Percentiles rank a stretch among this genome's conserved stretches.
Evolutionary conservation across 164 flowering plant species (phyloP).

Genomic region (Vitis amurensis): DNA sequence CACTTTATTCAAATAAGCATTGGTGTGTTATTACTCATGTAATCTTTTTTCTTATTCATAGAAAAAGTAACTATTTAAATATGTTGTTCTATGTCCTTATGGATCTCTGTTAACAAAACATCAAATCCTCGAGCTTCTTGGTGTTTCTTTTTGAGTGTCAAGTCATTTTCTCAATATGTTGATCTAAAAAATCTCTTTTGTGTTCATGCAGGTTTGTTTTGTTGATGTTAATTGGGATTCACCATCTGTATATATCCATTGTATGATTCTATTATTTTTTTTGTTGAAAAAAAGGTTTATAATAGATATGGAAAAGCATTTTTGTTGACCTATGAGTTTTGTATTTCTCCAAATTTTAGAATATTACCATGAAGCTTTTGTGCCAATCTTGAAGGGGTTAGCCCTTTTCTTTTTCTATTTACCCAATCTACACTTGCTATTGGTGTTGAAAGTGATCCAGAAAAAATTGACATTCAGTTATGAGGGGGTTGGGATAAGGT

Average conservation of each 20-base stretch:
- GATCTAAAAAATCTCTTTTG: conserved; percentile 67
- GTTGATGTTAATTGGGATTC: conserved; percentile 52
- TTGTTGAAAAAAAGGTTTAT: not conserved
- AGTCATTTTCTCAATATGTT: not conserved
- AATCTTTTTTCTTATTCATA: not conserved
- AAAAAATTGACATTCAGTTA: no score
- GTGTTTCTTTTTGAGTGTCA: not conserved
- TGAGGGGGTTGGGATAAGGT: no score
- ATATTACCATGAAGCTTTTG: not conserved
- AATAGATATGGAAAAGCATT: conserved; percentile 14
- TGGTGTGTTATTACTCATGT: no score
- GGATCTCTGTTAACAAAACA: conserved; percentile 7
- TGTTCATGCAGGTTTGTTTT: conserved; percentile 87
- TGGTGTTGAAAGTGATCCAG: not conserved
- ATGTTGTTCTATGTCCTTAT: not conserved
- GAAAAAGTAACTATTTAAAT: not conserved
- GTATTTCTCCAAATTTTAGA: conserved; percentile 1
- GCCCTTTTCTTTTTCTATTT: not conserved
- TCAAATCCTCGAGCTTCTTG: conserved; percentile 1
- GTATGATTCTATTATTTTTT: conserved; percentile 21
- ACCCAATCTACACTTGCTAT: no score
- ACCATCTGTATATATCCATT: conserved; percentile 42
- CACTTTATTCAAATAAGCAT: not conserved
- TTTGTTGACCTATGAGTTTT: not conserved
- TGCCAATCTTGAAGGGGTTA: not conserved